A percentile compares a stretch with the other conserved stretches of the same genome.
Evolutionary conservation across 306 rosid species (phyloP).

Genomic region (Trichosanthes cucumerina): DNA sequence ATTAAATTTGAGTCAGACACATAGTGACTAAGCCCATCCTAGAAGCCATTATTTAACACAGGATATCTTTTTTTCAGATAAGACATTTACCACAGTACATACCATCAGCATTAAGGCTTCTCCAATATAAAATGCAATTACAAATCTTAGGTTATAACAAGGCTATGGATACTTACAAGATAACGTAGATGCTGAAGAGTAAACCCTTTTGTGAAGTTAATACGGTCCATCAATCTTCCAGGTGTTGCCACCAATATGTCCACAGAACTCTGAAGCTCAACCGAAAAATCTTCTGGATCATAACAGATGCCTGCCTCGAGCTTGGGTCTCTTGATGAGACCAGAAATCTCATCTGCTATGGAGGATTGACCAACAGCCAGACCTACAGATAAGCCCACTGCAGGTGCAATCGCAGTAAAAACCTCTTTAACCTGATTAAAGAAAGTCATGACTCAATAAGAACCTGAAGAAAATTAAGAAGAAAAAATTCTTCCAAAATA

Average conservation of each 20-base stretch:
- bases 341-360: constrained; percentile 56
- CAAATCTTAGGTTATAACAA: background rate
- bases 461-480: background rate
- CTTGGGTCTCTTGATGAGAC: constrained; percentile 43
- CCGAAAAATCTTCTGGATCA: constrained; percentile 34
- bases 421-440: constrained; percentile 48
- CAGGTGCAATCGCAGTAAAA: constrained; percentile 59
- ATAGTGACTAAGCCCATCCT: background rate
- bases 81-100: background rate
- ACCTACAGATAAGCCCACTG: constrained; percentile 71
- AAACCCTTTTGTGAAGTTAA: constrained; percentile 64
- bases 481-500: background rate
- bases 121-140: background rate
- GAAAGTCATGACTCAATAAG: background rate
- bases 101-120: background rate
- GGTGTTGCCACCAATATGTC: constrained; percentile 93
- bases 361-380: constrained; percentile 85
- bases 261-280: constrained; percentile 44
- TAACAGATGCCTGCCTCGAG: constrained; percentile 44
- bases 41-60: background rate
- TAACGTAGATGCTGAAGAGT: constrained; percentile 83
- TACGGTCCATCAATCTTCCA: constrained; percentile 85
- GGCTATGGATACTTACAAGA: constrained; percentile 45
- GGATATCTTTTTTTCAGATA: background rate
- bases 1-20: background rate